Evolutionary conservation across 2,329 filamentous ascomycete genomes (phyloP).

Genomic region (Hymenoscyphus albidus): DNA sequence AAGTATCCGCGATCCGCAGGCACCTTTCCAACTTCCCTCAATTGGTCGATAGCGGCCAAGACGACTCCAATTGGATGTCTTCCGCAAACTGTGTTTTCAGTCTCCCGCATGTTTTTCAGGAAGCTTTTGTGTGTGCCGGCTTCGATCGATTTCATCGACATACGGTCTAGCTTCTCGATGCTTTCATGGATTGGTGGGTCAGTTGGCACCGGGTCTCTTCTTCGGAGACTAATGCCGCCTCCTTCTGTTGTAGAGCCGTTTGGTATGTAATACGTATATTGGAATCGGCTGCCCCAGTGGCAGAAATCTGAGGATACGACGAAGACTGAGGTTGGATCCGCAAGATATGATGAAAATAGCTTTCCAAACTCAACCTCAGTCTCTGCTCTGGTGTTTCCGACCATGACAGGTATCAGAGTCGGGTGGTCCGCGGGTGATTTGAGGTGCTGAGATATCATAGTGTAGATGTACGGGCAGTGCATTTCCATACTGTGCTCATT

Average conservation of each 20-base stretch:
- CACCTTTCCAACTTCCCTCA: constrained; percentile 41
- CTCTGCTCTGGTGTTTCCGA: constrained; percentile 66
- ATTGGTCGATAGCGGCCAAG: constrained; percentile 78
- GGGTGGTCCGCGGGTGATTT: constrained; percentile 56
- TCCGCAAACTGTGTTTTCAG: constrained; percentile 89
- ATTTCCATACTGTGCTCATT: constrained; percentile 93
- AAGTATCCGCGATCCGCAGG: constrained; percentile 42
- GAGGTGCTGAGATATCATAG: constrained; percentile 57
- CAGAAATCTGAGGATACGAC: constrained; percentile 95
- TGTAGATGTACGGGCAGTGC: constrained; percentile 92
- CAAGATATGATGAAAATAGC: constrained; percentile 73
- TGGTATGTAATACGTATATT: constrained; percentile 74
- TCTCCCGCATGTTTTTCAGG: constrained; percentile 62
- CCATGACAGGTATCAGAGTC: constrained; percentile 75
- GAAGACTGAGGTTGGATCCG: constrained; percentile 73
- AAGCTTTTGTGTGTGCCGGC: constrained; percentile 70
- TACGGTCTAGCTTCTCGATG: constrained; percentile 73
- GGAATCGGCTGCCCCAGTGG: constrained; percentile 85
- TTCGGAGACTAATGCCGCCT: constrained; percentile 33
- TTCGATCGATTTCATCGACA: constrained; percentile 81
- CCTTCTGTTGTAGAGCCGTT: constrained; percentile 41
- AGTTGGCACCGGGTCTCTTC: constrained; percentile 35
- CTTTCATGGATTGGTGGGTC: constrained; percentile 71
- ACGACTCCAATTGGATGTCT: constrained; percentile 90
- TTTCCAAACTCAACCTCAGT: constrained; percentile 67